Percentiles rank a stretch among this genome's conserved stretches.
These are phyloP conservation scores for Saitoella complicata DNA, from an alignment of 805 yeast genomes.

Conservation along the genomic window DNA sequence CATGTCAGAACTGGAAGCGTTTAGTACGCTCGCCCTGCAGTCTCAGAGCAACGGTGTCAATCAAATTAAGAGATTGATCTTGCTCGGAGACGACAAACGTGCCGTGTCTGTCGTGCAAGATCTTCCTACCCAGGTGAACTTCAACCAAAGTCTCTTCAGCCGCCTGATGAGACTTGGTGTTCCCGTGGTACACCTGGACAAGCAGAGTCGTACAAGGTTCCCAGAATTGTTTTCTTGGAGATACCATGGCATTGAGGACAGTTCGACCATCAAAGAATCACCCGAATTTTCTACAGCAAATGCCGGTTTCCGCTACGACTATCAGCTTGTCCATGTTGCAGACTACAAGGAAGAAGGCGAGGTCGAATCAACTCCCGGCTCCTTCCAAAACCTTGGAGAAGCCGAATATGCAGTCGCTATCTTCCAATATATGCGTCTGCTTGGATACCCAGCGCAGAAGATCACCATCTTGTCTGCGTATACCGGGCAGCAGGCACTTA, in stretches of 20 bases:
- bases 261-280: too few relatives aligned
- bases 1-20: constrained; percentile 21
- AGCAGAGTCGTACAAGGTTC: constrained; percentile 16
- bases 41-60: not conserved
- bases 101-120: constrained; percentile 15
- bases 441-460: constrained; percentile 26
- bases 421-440: constrained; percentile 30
- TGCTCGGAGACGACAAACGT: constrained; percentile 24
- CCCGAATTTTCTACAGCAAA: constrained; percentile 14
- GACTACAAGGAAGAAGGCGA: constrained; percentile 21
- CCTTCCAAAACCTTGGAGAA: constrained; percentile 28
- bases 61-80: constrained; percentile 16
- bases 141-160: constrained; percentile 17
- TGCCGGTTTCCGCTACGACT: constrained; percentile 23
- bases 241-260: constrained; percentile 3
- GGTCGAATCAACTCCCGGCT: constrained; percentile 15
- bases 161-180: constrained; percentile 16
- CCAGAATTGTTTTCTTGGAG: constrained; percentile 16
- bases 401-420: constrained; percentile 33
- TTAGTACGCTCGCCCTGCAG: constrained; percentile 18
- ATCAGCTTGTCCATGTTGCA: constrained; percentile 22
- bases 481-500: constrained; percentile 26
- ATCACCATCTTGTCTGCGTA: constrained; percentile 30
- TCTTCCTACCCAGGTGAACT: constrained; percentile 7
- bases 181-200: constrained; percentile 10